These are phyloP conservation scores for Fagopyrum homotropicum DNA, from an alignment of 148 eudicot genomes.

Conservation along the genomic window DNA sequence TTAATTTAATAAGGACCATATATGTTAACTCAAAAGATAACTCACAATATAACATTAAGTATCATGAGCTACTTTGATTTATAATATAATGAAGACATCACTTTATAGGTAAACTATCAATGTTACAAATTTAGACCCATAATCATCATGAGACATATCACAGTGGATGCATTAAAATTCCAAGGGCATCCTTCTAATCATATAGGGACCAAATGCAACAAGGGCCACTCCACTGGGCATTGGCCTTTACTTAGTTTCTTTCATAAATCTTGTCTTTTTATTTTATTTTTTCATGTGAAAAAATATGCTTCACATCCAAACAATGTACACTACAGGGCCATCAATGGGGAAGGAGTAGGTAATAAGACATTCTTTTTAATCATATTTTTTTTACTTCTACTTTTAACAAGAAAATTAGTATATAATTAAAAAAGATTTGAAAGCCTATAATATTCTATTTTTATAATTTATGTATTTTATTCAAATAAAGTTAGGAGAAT, in stretches of 20 bases:
- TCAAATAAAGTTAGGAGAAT: too few species aligned
- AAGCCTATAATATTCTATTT: too few species aligned
- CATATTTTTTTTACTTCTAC: too few species aligned
- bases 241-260: neutral
- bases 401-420: too few species aligned
- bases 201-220: neutral
- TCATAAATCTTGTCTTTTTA: neutral
- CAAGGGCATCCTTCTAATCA: constrained; percentile 4
- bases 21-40: neutral
- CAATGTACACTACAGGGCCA: neutral
- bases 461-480: too few species aligned
- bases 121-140: neutral
- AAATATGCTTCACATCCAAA: neutral
- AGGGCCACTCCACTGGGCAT: neutral
- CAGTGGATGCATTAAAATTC: neutral
- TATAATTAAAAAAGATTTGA: too few species aligned
- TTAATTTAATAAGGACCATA: neutral
- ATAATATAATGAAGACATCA: neutral
- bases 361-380: neutral
- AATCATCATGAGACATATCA: constrained; percentile 2
- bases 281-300: neutral
- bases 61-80: neutral
- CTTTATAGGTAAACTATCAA: constrained; percentile 6
- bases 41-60: neutral
- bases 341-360: neutral